Evolutionary conservation across 495 filamentous ascomycete genomes (phyloP), one percentile per base, ranked within the genome.

Genomic region (Hyaloscypha hepaticicola): DNA sequence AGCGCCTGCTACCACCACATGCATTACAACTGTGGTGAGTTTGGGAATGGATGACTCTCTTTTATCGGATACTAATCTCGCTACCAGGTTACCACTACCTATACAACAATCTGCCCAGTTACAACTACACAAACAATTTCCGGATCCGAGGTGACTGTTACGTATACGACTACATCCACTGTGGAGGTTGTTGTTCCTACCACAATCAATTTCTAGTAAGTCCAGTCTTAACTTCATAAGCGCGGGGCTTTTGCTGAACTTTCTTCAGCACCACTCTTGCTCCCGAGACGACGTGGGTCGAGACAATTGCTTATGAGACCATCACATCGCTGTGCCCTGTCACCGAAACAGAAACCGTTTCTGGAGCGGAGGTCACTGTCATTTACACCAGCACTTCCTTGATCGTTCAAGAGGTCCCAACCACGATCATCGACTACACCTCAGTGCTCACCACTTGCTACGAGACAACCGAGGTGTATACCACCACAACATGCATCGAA

Each of bases 41-140:
- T 33, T 27, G 19, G 8, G 12, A 22, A 4, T 25, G 12, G 14
- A 28, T 1, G 25, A 1, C 5, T 51, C 48, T 61, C 8, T 26
- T 31, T 8, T n/a, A 26, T 14, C n/a, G 9, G 26, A 14, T 61
- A 16, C 22, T 61, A 7, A 58, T 19, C 16, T 52, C 29, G 12
- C 19, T 16, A 16, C 22, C 51, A 63, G 61, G 63, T 67, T 27
- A 14, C 55, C 24, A 16, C 63, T 3, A 64, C 65, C 12, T 70
- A 70, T 31, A 70, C 69, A n/a, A 71, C 69, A 9, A 28, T 49
- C 9, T 71, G 62, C 60, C 66, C 69, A 6, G 62, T 71, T 7
- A 71, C 62, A 19, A 38, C 58, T 22, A 69, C 66, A 22, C 9
- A 65, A 24, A 64, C 53, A 25, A 64, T 58, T n/a, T 41, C 63